Conservation (phyloP, 208 protist species). For the Trypanosoma boissoni region DNA sequence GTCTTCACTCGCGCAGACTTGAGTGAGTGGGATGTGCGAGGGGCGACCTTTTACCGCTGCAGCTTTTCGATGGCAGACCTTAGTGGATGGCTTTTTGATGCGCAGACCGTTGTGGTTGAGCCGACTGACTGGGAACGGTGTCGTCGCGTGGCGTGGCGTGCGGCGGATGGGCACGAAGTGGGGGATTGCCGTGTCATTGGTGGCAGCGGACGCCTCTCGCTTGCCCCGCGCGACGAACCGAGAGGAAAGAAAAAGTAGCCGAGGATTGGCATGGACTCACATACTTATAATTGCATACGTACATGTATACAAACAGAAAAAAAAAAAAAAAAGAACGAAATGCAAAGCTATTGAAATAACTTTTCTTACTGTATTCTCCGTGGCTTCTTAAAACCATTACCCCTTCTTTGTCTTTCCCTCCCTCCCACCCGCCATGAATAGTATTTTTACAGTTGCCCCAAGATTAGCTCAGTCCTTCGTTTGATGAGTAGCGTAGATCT, state of each 20-base stretch:
- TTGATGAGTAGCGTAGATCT: too few relatives aligned
- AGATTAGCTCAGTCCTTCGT: too few relatives aligned
- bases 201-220: slow-evolving; percentile 13
- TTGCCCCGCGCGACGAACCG: slow-evolving; percentile 19
- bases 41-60: slow-evolving; percentile 77
- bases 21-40: slow-evolving; percentile 55
- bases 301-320: too few relatives aligned
- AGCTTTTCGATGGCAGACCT: slow-evolving; percentile 69
- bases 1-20: slow-evolving; percentile 61
- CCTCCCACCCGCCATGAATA: neutral
- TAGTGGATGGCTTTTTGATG: slow-evolving; percentile 63
- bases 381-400: neutral
- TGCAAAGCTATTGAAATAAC: neutral
- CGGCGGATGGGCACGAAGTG: slow-evolving; percentile 19
- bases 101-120: slow-evolving; percentile 58
- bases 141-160: slow-evolving; percentile 53
- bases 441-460: too few relatives aligned
- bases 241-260: neutral
- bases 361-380: neutral
- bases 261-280: neutral
- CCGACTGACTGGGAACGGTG: slow-evolving; percentile 62
- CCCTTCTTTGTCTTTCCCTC: neutral
- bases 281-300: too few relatives aligned
- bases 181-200: slow-evolving; percentile 43
- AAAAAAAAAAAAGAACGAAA: too few relatives aligned